Evolutionary conservation across 345 rosid genomes (phyloP).

Genomic region (Brassica incana): DNA sequence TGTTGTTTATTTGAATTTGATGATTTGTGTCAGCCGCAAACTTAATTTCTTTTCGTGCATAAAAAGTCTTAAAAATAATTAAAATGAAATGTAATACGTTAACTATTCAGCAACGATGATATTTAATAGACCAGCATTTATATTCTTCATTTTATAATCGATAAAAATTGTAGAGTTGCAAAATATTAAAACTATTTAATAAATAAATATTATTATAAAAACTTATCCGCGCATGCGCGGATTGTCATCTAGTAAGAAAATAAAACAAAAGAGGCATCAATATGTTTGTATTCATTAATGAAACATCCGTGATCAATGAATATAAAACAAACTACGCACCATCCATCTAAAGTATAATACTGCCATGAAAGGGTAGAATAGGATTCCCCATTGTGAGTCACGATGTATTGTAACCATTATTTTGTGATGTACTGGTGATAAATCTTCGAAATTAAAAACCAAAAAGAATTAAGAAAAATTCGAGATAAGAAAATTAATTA

Average conservation of each 20-base stretch:
- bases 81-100: too few relatives aligned
- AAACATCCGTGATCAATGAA: conserved; percentile 31
- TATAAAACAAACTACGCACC: conserved; percentile 25
- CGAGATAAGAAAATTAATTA: neutral
- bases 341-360: conserved; percentile 30
- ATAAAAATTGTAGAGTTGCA: too few relatives aligned
- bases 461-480: neutral
- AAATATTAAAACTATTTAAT: too few relatives aligned
- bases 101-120: too few relatives aligned
- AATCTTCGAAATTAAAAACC: neutral
- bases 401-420: conserved; percentile 34
- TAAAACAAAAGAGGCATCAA: neutral
- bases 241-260: neutral
- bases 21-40: too few relatives aligned
- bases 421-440: conserved; percentile 17
- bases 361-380: conserved; percentile 32
- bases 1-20: too few relatives aligned
- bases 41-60: too few relatives aligned
- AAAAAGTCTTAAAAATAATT: too few relatives aligned
- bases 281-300: neutral
- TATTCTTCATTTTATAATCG: too few relatives aligned
- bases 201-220: too few relatives aligned
- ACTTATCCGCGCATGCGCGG: too few relatives aligned
- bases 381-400: conserved; percentile 36
- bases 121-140: too few relatives aligned